A percentile compares a stretch with the other conserved stretches of the same genome.
These are phyloP conservation scores for Moricandia arvensis DNA, from an alignment of 345 rosid genomes.

Conservation along the genomic window DNA sequence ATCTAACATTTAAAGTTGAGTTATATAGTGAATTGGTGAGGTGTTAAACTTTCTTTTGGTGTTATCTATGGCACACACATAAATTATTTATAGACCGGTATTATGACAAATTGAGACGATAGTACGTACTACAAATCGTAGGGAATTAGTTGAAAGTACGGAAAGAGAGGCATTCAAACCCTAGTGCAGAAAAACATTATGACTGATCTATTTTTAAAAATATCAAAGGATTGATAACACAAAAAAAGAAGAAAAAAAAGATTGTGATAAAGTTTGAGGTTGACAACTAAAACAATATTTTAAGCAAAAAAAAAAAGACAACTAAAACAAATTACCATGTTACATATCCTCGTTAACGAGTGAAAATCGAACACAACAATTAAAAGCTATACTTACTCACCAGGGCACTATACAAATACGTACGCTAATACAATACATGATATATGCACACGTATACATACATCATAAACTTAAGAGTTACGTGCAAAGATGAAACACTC, in stretches of 20 bases:
- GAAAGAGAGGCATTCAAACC: background rate
- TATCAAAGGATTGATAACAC: background rate
- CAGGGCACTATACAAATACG: background rate
- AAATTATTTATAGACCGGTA: background rate
- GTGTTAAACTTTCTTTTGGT: background rate
- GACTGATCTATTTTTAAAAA: background rate
- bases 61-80: background rate
- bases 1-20: background rate
- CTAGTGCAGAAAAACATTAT: background rate
- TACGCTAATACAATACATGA: background rate
- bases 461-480: conserved; percentile 7
- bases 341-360: no score
- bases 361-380: no score
- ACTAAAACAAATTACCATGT: background rate
- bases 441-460: background rate
- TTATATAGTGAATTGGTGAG: background rate
- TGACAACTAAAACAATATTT: background rate
- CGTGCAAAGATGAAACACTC: conserved; percentile 34
- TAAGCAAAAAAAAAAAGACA: background rate
- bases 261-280: background rate
- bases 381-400: background rate
- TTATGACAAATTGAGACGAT: background rate
- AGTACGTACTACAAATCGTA: background rate
- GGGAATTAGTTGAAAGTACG: background rate
- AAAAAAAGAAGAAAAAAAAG: background rate